phyloP scores from a whole-genome alignment of 2,329 filamentous ascomycete species.

The Lachnellula arida region DNA sequence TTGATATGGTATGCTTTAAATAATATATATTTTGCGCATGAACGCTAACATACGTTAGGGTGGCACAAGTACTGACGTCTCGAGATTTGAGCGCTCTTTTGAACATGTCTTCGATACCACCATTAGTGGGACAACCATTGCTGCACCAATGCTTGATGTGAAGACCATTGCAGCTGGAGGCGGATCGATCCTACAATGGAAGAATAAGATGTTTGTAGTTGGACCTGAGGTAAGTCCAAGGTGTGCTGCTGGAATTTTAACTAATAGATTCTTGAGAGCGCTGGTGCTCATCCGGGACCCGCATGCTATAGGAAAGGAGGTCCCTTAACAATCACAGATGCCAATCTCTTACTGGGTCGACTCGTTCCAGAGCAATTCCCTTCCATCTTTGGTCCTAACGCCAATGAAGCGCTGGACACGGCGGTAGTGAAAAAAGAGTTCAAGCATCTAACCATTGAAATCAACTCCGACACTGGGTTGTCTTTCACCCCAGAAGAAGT shows the following conservation, averaged over 20 bases:
- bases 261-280: too few species aligned
- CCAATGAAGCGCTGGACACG: constrained; percentile 72
- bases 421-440: constrained; percentile 70
- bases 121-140: constrained; percentile 71
- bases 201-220: constrained; percentile 65
- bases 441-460: constrained; percentile 66
- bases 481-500: constrained; percentile 61
- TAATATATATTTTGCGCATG: background rate
- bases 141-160: constrained; percentile 74
- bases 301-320: constrained; percentile 87
- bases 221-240: constrained; percentile 48
- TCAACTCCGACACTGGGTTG: constrained; percentile 65
- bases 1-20: constrained; percentile 53
- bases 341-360: constrained; percentile 77
- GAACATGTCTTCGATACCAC: constrained; percentile 73
- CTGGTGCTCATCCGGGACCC: constrained; percentile 78
- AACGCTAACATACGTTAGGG: background rate
- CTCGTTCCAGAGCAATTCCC: constrained; percentile 86
- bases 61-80: constrained; percentile 66
- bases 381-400: constrained; percentile 56
- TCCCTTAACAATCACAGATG: constrained; percentile 83
- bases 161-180: constrained; percentile 50
- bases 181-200: constrained; percentile 54
- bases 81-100: constrained; percentile 58
- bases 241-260: background rate